Evolutionary conservation across 1,284 basidiomycete species (phyloP), one percentile per base, ranked within the genome.

Genomic region (Rhodotorula glutinis): DNA sequence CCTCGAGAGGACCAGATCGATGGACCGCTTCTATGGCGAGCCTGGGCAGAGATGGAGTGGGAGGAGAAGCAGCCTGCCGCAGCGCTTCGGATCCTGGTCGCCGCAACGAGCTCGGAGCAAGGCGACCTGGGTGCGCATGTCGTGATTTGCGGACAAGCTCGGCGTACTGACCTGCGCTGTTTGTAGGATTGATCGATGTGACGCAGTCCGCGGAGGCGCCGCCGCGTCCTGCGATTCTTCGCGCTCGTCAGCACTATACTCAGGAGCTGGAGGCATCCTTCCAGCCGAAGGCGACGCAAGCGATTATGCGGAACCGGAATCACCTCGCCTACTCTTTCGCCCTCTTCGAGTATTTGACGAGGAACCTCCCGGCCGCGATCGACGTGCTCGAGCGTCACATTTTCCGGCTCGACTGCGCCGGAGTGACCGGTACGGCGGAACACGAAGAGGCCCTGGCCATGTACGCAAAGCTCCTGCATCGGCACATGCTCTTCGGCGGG

Each of bases 21-120:
- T 51, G 68, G 65, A 41, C 70, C 64, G 27, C 61, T 60, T 63
- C 76, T 96, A 51, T 93, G 90, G 88, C 90, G 88, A 81, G 86
- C 88, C 57, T 96, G 91, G 91, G 89, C 88, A 0, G 88, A 92
- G 76, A 85, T 93, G 84, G 92, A 95, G 78, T 92, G 88, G 88
- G 79, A 90, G n/a, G 79, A 82, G 17, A 83, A 84, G 0, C 75
- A 82, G 43, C 73, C 79, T 25, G 83, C 84, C 85, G 56, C 79
- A 88, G 59, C 84, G 85, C 11, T 84, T 83, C 13, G 88, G 85
- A 76, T 85, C 84, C 29, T 80, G 78, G 60, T 77, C 86, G 67
- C 85, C 59, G 51, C 69, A 41, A 27, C 57, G 8, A 46, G n/a
- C 1, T 17, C 25, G 0, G 59, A 59, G 21, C 19, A 62, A 4